Percentiles rank a stretch among this genome's conserved stretches.
Conservation (phyloP, 2,329 filamentous ascomycete species). For the Ampelomyces quisqualis region DNA sequence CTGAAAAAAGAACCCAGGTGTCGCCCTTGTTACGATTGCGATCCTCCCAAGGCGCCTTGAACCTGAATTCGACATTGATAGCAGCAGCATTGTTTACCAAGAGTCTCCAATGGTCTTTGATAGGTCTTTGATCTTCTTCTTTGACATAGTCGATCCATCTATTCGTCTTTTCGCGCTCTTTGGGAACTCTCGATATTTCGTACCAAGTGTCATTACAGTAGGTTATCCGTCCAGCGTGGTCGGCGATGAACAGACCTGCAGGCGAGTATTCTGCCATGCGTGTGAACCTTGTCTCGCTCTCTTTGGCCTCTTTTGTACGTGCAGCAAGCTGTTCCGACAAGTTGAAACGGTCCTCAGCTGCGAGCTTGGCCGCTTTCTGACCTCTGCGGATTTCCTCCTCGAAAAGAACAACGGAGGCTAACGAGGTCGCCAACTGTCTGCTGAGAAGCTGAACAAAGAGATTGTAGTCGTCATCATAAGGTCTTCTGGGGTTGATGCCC, state of each 20-base stretch:
- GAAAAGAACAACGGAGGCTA: conserved; percentile 79
- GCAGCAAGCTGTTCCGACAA: conserved; percentile 73
- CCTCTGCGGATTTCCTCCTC: conserved; percentile 79
- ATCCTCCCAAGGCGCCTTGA: conserved; percentile 66
- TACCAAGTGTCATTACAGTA: conserved; percentile 81
- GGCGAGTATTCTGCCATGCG: conserved; percentile 83
- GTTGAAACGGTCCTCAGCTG: conserved; percentile 74
- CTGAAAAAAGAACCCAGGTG: conserved; percentile 76
- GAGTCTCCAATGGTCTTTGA: conserved; percentile 63
- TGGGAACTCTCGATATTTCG: conserved; percentile 66
- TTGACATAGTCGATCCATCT: conserved; percentile 73
- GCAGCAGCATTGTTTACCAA: conserved; percentile 63
- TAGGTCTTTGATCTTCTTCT: conserved; percentile 61
- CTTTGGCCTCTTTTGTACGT: conserved; percentile 57
- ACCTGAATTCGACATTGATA: conserved; percentile 72
- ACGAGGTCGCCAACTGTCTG: conserved; percentile 73
- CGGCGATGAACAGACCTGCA: conserved; percentile 83
- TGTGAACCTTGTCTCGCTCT: conserved; percentile 74
- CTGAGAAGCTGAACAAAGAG: conserved; percentile 74
- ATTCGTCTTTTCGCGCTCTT: conserved; percentile 59
- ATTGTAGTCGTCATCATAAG: conserved; percentile 78
- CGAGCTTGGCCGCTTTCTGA: conserved; percentile 70
- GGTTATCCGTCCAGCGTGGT: conserved; percentile 67
- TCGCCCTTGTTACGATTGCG: conserved; percentile 59
- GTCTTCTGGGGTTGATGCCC: conserved; percentile 74